Percentiles rank a stretch among this genome's conserved stretches.
These are phyloP conservation scores for Aspergillus proliferans DNA, from an alignment of 2,329 filamentous ascomycete species.

Conservation along the genomic window DNA sequence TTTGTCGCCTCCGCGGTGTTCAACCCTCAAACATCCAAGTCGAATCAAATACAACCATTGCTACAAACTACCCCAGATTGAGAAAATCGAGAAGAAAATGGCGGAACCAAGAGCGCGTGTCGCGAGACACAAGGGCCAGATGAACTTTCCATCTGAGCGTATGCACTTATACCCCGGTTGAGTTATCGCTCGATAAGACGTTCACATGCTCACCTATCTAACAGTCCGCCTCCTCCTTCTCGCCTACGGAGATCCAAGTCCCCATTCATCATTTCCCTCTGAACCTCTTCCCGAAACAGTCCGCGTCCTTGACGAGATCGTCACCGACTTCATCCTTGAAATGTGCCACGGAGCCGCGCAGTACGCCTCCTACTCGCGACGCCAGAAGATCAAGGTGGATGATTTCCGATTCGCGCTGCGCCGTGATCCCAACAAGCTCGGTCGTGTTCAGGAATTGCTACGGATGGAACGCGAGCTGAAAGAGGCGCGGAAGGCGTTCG, in stretches of 20 bases:
- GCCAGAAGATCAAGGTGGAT: conserved; percentile 96
- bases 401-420: conserved; percentile 94
- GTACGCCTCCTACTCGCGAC: conserved; percentile 75
- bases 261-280: conserved; percentile 59
- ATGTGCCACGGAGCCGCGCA: conserved; percentile 85
- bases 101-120: conserved; percentile 73
- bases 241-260: conserved; percentile 40
- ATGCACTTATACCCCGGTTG: conserved; percentile 24
- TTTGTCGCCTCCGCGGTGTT: conserved; percentile 6
- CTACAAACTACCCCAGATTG: conserved; percentile 8
- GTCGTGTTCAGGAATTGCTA: conserved; percentile 81
- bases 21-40: conserved; percentile 15
- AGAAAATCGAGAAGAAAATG: conserved; percentile 25
- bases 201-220: background rate
- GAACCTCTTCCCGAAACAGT: conserved; percentile 77
- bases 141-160: conserved; percentile 73
- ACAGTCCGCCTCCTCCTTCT: conserved; percentile 39
- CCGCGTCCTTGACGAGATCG: conserved; percentile 84
- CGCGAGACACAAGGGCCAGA: conserved; percentile 73
- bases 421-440: conserved; percentile 76
- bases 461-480: conserved; percentile 85
- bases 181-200: background rate
- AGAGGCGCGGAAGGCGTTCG: conserved; percentile 61
- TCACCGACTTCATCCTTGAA: conserved; percentile 94
- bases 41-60: conserved; percentile 18